These are phyloP conservation scores for Dioszegia aurantiaca DNA, from an alignment of 768 basidiomycete genomes.

Conservation along the genomic window DNA sequence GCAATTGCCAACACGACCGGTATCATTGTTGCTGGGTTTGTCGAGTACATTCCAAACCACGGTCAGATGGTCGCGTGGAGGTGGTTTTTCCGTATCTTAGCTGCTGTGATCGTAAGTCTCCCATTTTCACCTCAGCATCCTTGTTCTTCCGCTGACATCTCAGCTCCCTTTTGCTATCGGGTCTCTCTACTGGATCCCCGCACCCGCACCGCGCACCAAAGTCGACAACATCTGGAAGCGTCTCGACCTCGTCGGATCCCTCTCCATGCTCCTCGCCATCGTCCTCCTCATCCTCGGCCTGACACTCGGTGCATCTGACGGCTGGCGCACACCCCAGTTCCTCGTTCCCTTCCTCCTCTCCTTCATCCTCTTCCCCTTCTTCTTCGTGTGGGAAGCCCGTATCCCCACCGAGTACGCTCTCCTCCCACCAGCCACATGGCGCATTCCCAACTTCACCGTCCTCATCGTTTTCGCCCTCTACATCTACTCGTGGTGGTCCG, in stretches of 20 bases:
- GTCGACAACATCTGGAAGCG: slow-evolving; percentile 30
- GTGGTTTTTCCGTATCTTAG: slow-evolving; percentile 40
- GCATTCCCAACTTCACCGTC: slow-evolving; percentile 46
- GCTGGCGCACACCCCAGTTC: slow-evolving; percentile 43
- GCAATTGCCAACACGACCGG: slow-evolving; percentile 28
- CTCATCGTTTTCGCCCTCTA: slow-evolving; percentile 42
- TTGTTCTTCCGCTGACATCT: not conserved
- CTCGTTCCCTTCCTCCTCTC: slow-evolving; percentile 44
- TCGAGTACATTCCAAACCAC: slow-evolving; percentile 23
- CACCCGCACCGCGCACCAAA: slow-evolving; percentile 15
- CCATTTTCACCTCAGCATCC: not conserved
- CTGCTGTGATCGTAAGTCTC: slow-evolving; percentile 14
- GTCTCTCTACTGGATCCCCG: slow-evolving; percentile 20
- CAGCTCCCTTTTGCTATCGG: slow-evolving; percentile 19
- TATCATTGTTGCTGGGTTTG: slow-evolving; percentile 30
- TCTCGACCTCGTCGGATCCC: slow-evolving; percentile 41
- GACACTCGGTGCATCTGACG: slow-evolving; percentile 46
- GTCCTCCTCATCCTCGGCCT: slow-evolving; percentile 48
- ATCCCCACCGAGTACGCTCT: slow-evolving; percentile 38
- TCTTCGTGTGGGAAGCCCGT: slow-evolving; percentile 46
- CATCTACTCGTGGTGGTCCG: slow-evolving; percentile 43
- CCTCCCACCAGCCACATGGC: slow-evolving; percentile 46
- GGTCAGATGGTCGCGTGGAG: slow-evolving; percentile 34
- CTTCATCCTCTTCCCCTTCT: slow-evolving; percentile 43
- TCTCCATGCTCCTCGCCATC: slow-evolving; percentile 40